Evolutionary conservation across 2,329 filamentous ascomycete genomes (phyloP).

Genomic region (Fusarium poae): DNA sequence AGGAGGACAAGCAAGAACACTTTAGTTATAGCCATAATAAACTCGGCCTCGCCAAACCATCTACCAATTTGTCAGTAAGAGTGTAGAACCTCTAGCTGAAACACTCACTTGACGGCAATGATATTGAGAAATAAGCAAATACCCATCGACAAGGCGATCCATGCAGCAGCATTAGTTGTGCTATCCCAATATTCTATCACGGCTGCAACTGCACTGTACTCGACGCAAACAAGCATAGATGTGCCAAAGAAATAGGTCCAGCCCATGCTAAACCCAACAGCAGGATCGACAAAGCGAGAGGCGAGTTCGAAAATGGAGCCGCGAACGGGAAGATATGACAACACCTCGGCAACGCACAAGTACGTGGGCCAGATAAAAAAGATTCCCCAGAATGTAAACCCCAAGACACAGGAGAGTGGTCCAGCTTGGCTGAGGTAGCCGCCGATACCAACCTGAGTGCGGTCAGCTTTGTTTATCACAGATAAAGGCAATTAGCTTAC

Average conservation of each 20-base stretch:
- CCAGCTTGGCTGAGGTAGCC: constrained; percentile 58
- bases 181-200: constrained; percentile 60
- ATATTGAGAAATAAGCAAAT: constrained; percentile 62
- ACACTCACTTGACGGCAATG: constrained; percentile 56
- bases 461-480: not conserved
- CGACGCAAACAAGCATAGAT: constrained; percentile 60
- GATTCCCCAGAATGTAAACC: constrained; percentile 59
- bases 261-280: constrained; percentile 63
- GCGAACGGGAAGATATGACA: constrained; percentile 66
- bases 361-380: constrained; percentile 60
- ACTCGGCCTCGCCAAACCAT: constrained; percentile 59
- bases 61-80: constrained; percentile 27
- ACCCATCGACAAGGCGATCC: constrained; percentile 61
- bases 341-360: constrained; percentile 68
- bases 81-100: not conserved
- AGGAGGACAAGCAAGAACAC: constrained; percentile 64
- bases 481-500: constrained; percentile 11
- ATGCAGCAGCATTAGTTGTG: constrained; percentile 60
- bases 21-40: constrained; percentile 68
- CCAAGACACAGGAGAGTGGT: constrained; percentile 59
- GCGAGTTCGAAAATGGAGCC: constrained; percentile 68
- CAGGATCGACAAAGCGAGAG: constrained; percentile 66
- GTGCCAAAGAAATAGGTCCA: constrained; percentile 64
- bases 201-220: constrained; percentile 59
- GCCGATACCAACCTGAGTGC: constrained; percentile 54